Conservation (phyloP, 371 early-diverging fungal genomes). For the Blastocladiella emersonii region DNA sequence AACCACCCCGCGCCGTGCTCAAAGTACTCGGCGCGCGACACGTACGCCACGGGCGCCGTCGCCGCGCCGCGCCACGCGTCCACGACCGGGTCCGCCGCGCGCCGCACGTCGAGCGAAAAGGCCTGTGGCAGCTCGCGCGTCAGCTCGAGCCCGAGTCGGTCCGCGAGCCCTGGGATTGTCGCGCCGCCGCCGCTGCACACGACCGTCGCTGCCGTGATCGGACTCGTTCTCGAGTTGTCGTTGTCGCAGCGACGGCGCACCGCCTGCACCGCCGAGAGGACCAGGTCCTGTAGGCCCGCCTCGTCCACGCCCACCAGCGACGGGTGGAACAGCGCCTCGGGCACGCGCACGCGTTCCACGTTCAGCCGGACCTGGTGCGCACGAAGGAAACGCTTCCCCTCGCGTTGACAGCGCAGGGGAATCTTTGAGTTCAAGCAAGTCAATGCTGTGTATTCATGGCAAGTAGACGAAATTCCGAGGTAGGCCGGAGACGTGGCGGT, state of each 20-base stretch:
- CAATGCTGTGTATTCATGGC: too few species aligned
- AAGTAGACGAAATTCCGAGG: too few species aligned
- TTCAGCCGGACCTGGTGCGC: constrained; percentile 73
- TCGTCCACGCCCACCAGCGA: constrained; percentile 73
- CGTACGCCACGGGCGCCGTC: constrained; percentile 4
- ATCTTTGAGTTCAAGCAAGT: too few species aligned
- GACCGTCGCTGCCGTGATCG: constrained; percentile 26
- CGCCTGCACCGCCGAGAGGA: constrained; percentile 42
- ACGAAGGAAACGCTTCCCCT: constrained; percentile 32
- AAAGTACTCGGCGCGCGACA: too few species aligned
- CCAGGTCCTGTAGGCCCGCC: constrained; percentile 66
- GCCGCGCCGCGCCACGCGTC: constrained; percentile 85
- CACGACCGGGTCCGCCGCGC: constrained; percentile 50
- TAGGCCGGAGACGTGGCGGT: too few species aligned
- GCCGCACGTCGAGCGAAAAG: constrained; percentile 36
- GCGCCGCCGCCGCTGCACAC: constrained; percentile 61
- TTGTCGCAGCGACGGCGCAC: too few species aligned
- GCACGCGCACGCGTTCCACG: constrained; percentile 73
- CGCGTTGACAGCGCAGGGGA: too few species aligned
- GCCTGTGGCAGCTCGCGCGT: constrained; percentile 45
- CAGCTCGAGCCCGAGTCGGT: constrained; percentile 44
- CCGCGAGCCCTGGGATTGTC: constrained; percentile 41
- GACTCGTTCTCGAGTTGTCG: too few species aligned
- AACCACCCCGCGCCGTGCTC: too few species aligned
- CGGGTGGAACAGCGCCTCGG: constrained; percentile 80